Evolutionary conservation across 2,329 filamentous ascomycete species (phyloP).

Genomic region (Diaporthe nobilis): DNA sequence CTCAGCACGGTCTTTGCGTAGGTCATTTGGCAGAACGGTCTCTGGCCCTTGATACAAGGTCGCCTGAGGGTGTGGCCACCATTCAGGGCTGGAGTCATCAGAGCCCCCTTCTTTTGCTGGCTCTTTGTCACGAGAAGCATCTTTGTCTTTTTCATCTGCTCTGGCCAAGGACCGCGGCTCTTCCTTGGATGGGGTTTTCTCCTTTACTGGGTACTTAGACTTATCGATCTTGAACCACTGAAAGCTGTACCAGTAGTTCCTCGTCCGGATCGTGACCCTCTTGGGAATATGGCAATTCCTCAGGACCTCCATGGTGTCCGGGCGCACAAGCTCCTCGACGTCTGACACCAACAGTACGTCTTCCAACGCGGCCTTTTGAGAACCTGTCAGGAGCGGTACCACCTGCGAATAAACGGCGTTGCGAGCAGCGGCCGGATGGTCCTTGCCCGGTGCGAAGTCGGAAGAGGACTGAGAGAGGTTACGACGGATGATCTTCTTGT

Average conservation of each 20-base stretch:
- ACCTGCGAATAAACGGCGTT: constrained; percentile 56
- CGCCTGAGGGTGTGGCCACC: constrained; percentile 62
- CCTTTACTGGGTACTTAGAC: background rate
- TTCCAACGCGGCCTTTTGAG: constrained; percentile 49
- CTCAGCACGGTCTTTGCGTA: constrained; percentile 49
- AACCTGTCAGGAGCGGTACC: constrained; percentile 54
- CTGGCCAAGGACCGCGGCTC: background rate
- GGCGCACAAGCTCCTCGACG: constrained; percentile 60
- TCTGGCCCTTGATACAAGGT: constrained; percentile 55
- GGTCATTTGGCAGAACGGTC: constrained; percentile 57
- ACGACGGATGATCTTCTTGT: constrained; percentile 57
- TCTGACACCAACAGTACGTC: constrained; percentile 62
- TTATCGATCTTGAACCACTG: constrained; percentile 51
- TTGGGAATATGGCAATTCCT: constrained; percentile 54
- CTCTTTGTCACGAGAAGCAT: background rate
- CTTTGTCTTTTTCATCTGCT: background rate
- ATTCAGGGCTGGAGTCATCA: constrained; percentile 42
- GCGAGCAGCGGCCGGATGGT: constrained; percentile 55
- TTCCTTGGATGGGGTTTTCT: background rate
- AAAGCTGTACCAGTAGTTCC: constrained; percentile 56
- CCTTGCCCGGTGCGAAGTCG: constrained; percentile 49
- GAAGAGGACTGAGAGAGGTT: constrained; percentile 50
- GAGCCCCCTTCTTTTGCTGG: background rate
- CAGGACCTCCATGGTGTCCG: constrained; percentile 51
- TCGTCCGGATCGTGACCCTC: constrained; percentile 51